Conservation (phyloP, 768 basidiomycete genomes). For the Tylopilus intermedius region DNA sequence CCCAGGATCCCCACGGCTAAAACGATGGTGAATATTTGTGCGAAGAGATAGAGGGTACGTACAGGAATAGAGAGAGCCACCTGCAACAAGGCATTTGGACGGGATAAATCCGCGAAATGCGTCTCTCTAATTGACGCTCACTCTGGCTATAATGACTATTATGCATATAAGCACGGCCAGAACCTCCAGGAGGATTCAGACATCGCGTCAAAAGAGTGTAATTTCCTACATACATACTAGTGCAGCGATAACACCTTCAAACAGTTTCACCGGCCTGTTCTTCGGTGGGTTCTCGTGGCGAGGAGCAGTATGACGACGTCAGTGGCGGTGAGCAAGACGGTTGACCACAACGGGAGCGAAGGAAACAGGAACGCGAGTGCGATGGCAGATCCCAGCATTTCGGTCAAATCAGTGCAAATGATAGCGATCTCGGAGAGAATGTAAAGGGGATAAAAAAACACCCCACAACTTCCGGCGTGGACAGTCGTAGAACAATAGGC, state of each 20-base stretch:
- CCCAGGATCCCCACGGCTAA: slow-evolving; percentile 69
- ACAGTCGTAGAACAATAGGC: slow-evolving; percentile 60
- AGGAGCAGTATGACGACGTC: slow-evolving; percentile 74
- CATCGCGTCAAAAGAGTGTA: not conserved
- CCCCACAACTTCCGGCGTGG: slow-evolving; percentile 55
- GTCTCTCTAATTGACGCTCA: slow-evolving; percentile 64
- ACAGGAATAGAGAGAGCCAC: slow-evolving; percentile 64
- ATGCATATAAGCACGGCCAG: slow-evolving; percentile 75
- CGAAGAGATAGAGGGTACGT: slow-evolving; percentile 21
- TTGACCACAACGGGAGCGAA: slow-evolving; percentile 60
- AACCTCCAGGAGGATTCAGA: slow-evolving; percentile 36
- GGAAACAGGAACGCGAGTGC: slow-evolving; percentile 75
- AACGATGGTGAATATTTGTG: slow-evolving; percentile 12
- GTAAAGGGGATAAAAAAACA: slow-evolving; percentile 63
- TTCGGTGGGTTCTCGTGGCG: slow-evolving; percentile 60
- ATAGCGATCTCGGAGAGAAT: slow-evolving; percentile 64
- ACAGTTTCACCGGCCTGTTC: slow-evolving; percentile 59
- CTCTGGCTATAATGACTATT: slow-evolving; percentile 66
- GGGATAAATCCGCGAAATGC: slow-evolving; percentile 78
- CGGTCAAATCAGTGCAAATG: slow-evolving; percentile 74
- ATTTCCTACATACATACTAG: slow-evolving; percentile 47
- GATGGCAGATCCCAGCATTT: slow-evolving; percentile 78
- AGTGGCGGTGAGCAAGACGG: slow-evolving; percentile 60
- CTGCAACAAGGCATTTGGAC: slow-evolving; percentile 54
- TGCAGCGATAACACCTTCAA: slow-evolving; percentile 59